Evolutionary conservation across 352 stramenopile species (phyloP), one percentile per base, ranked within the genome.

Genomic region (Globisporangium barbulae): DNA sequence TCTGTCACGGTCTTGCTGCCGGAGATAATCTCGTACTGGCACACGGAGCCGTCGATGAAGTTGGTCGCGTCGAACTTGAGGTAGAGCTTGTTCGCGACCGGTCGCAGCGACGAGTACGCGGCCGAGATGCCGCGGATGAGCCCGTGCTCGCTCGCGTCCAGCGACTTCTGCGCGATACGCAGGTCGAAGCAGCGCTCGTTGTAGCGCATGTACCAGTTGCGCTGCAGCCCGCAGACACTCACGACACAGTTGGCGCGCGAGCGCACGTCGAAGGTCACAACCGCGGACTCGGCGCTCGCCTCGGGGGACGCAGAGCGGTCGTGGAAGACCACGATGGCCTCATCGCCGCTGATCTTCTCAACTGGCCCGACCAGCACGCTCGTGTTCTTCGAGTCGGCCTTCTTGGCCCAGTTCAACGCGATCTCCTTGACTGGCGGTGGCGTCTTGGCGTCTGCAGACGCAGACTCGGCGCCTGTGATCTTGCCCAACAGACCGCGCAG

Each of bases 61-160:
- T 92, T 92, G 31, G 72, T 79, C 44, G 76, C 68, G 69, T 92
- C 83, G 56, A 92, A 92, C 63, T 92, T 92, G 54, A 92, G 74
- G 65, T 90, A 92, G 50, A 92, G 69, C 55, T 84, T 88, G 21
- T 67, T 74, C 35, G 83, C 83, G 25, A 88, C 75, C 1, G 79
- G 83, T 15, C 72, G 74, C 17, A 67, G 35, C 28, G 72, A 64
- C 22, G 72, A 79, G 65, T 87, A 92, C 21, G 81, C 83, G 1
- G 83, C 83, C 68, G 79, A 90, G 54, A 92, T 78, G 52, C 79
- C 83, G 25, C 71, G 71, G 59, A 92, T 90, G 50, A 90, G 65
- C 3, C 81, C 80, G 64, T 89, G 87, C 59, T 88, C 69, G 9
- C 61, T 53, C 31, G 74, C 22, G 59, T 91, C 68, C 6, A 66